A percentile compares a stretch with the other conserved stretches of the same genome.
phyloP scores from a whole-genome alignment of 2,329 filamentous ascomycete genomes.

The Boeremia exigua region DNA sequence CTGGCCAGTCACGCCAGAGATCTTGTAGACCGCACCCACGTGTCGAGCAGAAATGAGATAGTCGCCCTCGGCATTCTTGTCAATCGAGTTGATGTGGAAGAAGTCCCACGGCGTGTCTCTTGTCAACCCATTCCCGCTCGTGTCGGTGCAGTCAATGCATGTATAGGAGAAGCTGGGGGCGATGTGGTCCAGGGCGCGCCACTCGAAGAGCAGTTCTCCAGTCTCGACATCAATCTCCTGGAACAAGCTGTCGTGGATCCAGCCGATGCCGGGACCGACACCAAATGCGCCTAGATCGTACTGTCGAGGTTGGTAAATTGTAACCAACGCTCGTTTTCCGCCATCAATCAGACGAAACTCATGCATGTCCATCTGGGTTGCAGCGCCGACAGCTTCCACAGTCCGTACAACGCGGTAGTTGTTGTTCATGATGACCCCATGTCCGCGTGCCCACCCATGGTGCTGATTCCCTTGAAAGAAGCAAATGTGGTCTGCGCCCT shows the following conservation, averaged over 20 bases:
- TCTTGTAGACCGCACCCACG: constrained; percentile 33
- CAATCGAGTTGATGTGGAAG: constrained; percentile 51
- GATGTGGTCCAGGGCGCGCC: constrained; percentile 40
- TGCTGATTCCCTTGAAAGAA: constrained; percentile 14
- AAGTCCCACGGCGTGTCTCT: constrained; percentile 41
- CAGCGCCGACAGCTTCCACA: constrained; percentile 11
- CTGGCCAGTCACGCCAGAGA: constrained; percentile 27
- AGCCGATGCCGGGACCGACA: constrained; percentile 42
- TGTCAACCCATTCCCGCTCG: constrained; percentile 8
- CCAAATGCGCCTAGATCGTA: constrained; percentile 49
- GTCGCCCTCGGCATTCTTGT: constrained; percentile 44
- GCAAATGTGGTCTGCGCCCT: constrained; percentile 13
- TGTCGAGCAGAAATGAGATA: constrained; percentile 39
- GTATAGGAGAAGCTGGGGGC: constrained; percentile 18
- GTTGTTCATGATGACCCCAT: constrained; percentile 12
- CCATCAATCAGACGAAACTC: constrained; percentile 12
- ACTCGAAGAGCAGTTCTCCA: constrained; percentile 47
- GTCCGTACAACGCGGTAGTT: constrained; percentile 5
- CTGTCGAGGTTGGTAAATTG: constrained; percentile 47
- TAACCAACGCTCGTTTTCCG: constrained; percentile 18
- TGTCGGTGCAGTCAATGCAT: constrained; percentile 14
- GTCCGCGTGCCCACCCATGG: constrained; percentile 13
- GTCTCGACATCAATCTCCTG: constrained; percentile 51
- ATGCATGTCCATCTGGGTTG: constrained; percentile 14
- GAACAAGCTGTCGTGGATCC: constrained; percentile 51